Evolutionary conservation across 345 rosid species (phyloP).

Genomic region (Camelina hispida): DNA sequence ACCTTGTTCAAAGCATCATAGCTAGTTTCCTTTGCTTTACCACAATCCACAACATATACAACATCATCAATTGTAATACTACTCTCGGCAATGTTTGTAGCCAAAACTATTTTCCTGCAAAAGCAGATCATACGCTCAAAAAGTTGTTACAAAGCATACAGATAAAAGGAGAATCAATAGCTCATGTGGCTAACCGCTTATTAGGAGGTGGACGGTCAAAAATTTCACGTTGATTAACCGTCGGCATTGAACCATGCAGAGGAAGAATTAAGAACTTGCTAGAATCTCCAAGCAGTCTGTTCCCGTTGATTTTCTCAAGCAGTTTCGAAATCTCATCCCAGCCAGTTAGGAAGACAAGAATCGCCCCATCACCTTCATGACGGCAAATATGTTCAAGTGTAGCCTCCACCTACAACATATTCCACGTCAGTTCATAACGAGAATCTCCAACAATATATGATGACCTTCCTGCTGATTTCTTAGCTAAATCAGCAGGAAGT

Average conservation of each 20-base stretch:
- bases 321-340: conserved; percentile 98
- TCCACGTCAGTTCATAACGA: conserved; percentile 14
- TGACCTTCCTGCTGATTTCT: not conserved
- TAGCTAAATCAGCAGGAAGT: conserved; percentile 16
- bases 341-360: conserved; percentile 95
- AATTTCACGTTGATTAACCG: conserved; percentile 83
- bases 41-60: conserved; percentile 94
- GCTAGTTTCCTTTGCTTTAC: conserved; percentile 97
- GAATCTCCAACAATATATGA: conserved; percentile 3
- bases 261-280: conserved; percentile 86
- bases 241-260: conserved; percentile 95
- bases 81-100: conserved; percentile 98
- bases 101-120: conserved; percentile 89
- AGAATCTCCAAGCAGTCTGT: conserved; percentile 75
- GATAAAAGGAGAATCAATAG: conserved; percentile 27
- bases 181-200: conserved; percentile 57
- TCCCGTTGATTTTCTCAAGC: conserved; percentile 71
- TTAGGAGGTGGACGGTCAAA: conserved; percentile 79
- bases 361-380: conserved; percentile 83
- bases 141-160: not conserved
- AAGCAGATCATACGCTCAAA: not conserved
- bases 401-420: conserved; percentile 71
- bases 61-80: conserved; percentile 97
- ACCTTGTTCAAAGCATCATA: conserved; percentile 97
- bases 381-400: conserved; percentile 75